Conservation (phyloP, 164 flowering plant species). For the Euptelea pleiosperma region DNA sequence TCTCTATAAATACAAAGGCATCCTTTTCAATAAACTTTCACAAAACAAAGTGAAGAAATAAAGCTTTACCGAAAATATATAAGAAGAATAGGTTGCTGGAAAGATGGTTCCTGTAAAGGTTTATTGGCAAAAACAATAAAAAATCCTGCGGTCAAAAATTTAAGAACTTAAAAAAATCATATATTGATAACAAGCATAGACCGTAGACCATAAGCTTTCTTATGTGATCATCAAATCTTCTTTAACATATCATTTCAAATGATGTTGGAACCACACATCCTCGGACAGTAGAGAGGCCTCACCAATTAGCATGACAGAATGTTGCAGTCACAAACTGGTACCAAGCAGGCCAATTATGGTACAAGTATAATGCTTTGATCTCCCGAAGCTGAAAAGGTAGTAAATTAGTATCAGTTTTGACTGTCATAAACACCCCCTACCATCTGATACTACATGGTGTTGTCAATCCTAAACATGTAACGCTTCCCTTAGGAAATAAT, state of each 20-base stretch:
- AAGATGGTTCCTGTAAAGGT: slow-evolving; percentile 79
- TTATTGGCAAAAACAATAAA: slow-evolving; percentile 8
- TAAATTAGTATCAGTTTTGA: slow-evolving; percentile 10
- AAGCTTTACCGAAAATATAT: slow-evolving; percentile 83
- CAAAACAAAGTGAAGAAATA: slow-evolving; percentile 3
- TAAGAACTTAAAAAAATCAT: not conserved
- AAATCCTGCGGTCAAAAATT: not conserved
- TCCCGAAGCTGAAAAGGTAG: slow-evolving; percentile 43
- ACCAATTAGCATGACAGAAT: slow-evolving; percentile 97
- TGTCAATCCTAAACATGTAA: not conserved
- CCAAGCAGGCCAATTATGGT: slow-evolving; percentile 83
- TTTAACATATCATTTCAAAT: not conserved
- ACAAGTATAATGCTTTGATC: slow-evolving; percentile 63
- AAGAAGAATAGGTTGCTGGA: slow-evolving; percentile 96
- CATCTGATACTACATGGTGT: not conserved
- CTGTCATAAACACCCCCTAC: not conserved
- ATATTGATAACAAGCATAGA: not conserved
- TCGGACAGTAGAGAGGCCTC: slow-evolving; percentile 25
- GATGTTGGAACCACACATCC: not conserved
- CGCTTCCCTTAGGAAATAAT: too few species aligned
- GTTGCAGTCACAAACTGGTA: slow-evolving; percentile 93
- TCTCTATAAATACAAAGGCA: not conserved
- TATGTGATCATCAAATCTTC: not conserved
- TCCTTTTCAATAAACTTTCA: not conserved
- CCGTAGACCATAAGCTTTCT: not conserved